Percentiles rank a stretch among this genome's conserved stretches.
Conservation (phyloP, 2,329 filamentous ascomycete species). For the Aspergillus puulaauensis region DNA sequence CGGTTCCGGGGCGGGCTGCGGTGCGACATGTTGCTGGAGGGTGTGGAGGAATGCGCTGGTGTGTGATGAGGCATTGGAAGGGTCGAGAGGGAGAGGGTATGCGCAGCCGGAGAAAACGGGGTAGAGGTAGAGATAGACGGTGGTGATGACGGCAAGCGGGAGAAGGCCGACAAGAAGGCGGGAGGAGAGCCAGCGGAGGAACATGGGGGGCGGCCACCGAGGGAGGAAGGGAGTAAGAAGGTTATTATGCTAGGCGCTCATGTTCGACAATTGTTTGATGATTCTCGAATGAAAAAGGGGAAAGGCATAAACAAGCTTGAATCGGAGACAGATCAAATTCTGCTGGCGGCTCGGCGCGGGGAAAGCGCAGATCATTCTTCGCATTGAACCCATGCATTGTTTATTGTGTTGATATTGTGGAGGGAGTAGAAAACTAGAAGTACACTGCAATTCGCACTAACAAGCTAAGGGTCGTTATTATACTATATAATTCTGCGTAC, state of each 20-base stretch:
- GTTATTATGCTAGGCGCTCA: neutral
- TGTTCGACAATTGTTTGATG: neutral
- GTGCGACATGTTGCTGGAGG: conserved; percentile 36
- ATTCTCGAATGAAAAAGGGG: neutral
- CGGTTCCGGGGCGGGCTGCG: conserved; percentile 15
- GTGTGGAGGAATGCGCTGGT: conserved; percentile 33
- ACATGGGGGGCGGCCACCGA: conserved; percentile 41
- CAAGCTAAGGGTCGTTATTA: neutral
- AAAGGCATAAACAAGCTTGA: neutral
- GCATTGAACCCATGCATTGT: neutral
- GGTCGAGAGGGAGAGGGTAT: conserved; percentile 60
- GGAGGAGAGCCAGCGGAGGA: conserved; percentile 50
- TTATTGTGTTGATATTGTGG: too few relatives aligned
- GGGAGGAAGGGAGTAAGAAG: neutral
- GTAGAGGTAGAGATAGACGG: conserved; percentile 82
- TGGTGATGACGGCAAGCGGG: conserved; percentile 68
- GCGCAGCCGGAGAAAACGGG: conserved; percentile 76
- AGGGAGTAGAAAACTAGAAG: neutral
- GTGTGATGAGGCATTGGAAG: neutral
- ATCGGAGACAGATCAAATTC: neutral
- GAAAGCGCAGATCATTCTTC: neutral
- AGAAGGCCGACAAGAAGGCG: conserved; percentile 52
- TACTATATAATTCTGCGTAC: conserved; percentile 4
- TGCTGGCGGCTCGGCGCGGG: conserved; percentile 3
- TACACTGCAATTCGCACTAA: neutral